Base-by-base conservation (phyloP, 495 filamentous ascomycete species). In the Cercophora newfieldiana region DNA sequence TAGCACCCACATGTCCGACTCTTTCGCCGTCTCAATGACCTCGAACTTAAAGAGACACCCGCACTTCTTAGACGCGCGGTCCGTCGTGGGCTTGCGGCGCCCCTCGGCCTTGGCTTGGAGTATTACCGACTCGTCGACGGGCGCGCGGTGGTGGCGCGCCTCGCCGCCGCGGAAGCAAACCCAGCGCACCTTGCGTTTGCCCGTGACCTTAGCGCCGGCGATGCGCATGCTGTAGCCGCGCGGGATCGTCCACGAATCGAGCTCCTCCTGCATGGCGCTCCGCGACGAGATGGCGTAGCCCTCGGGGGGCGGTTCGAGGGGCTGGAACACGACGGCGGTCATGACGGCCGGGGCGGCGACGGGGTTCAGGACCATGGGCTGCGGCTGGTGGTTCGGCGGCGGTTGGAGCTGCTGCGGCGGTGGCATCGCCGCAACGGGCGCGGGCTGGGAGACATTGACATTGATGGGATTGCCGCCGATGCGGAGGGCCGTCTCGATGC, bases 211-310 rank as follows among this genome's bases (percentile, higher is more conserved):
- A 44, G 75, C 74, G 49, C 75, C 75, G 61, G 74, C 74, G 64
- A 77, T 77, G 65, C 75, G 75, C 75, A 77, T 77, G 72, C 74
- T 76, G 68, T 77, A 77, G 51, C 75, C 75, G 18, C 75, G 72
- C 16, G 75, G 75, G 19, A 77, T 66, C 24, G 75, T 77, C 69
- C 69, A 77, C 33, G 55, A 50, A 68, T 77, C 75, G 4, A 77
- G 75, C 64, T 75, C 73, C 12, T 75, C 75, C 55, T 77, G 75
- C 75, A 77, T 77, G 26, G 61, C 64, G 24, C 65, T 68, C 19
- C 75, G 72, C 25, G 74, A 77, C 7, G 71, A 65, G 66, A 77
- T 71, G 59, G 68, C 68, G 65, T 64, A 73, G 65, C 74, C 74
- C 47, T 71, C 61, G 2, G 75, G 75, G 18, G 75, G 75, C 24